Evolutionary conservation across 2,329 filamentous ascomycete species (phyloP).

Genomic region (Neonectria sp.): DNA sequence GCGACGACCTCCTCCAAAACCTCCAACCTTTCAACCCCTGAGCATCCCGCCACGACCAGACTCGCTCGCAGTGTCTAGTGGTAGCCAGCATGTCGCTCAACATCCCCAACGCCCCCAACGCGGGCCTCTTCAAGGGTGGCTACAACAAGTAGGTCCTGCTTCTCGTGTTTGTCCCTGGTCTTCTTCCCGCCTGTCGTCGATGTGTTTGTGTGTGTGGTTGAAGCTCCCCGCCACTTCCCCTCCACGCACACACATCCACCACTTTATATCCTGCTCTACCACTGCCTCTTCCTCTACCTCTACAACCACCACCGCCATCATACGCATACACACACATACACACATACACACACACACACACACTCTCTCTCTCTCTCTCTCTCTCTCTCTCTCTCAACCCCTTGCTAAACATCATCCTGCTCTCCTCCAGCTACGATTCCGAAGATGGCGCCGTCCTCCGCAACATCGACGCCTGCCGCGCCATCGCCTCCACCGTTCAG

Average conservation of each 20-base stretch:
- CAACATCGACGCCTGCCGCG: constrained; percentile 98
- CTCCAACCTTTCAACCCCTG: constrained; percentile 32
- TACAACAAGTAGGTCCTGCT: constrained; percentile 86
- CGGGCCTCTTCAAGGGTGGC: constrained; percentile 93
- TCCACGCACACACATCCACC: constrained; percentile 27
- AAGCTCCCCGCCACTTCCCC: constrained; percentile 48
- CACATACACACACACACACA: too few species aligned
- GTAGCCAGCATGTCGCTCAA: constrained; percentile 86
- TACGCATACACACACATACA: not conserved
- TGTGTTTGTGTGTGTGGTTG: constrained; percentile 26
- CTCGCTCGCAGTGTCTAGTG: constrained; percentile 35
- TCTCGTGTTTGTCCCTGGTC: constrained; percentile 34
- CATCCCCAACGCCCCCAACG: constrained; percentile 94
- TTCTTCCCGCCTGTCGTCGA: constrained; percentile 33
- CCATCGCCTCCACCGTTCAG: constrained; percentile 96
- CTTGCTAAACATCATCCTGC: constrained; percentile 12
- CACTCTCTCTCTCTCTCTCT: too few species aligned
- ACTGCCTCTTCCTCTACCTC: not conserved
- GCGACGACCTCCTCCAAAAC: constrained; percentile 34
- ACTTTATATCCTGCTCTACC: constrained; percentile 12
- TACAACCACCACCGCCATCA: not conserved
- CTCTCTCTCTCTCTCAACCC: not conserved
- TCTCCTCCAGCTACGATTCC: constrained; percentile 84
- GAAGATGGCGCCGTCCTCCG: constrained; percentile 99
- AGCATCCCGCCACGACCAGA: constrained; percentile 39